Conservation (phyloP, 2,329 filamentous ascomycete genomes). For the Colletotrichum karsti region DNA sequence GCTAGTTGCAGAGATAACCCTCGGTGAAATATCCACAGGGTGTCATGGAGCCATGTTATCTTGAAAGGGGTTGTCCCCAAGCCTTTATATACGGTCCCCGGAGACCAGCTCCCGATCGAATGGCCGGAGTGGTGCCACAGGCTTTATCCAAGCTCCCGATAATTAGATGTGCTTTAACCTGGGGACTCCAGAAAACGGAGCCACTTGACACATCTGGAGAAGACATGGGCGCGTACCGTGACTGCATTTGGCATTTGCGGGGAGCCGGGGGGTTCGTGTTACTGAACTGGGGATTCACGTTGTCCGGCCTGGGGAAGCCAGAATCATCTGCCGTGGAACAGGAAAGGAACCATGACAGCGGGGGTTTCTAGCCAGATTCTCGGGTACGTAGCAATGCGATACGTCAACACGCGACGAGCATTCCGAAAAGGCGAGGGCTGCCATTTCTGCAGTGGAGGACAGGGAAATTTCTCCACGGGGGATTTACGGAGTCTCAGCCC, state of each 20-base stretch:
- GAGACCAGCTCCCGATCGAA: neutral
- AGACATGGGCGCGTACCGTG: neutral
- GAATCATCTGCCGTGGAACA: neutral
- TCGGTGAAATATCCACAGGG: neutral
- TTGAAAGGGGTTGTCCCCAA: neutral
- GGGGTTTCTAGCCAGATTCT: neutral
- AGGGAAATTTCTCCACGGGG: neutral
- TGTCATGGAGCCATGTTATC: neutral
- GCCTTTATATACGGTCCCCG: neutral
- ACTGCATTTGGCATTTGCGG: conserved; percentile 1
- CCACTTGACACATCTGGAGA: neutral
- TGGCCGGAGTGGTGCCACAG: neutral
- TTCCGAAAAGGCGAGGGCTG: neutral
- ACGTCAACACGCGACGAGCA: neutral
- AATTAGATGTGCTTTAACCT: neutral
- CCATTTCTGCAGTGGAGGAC: neutral
- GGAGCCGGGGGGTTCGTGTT: neutral
- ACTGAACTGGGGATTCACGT: neutral
- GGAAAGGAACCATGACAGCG: neutral
- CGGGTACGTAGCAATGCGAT: neutral
- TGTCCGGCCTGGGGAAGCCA: neutral
- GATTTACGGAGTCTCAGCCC: neutral
- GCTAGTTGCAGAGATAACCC: neutral
- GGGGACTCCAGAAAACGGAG: neutral
- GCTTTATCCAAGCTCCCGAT: neutral